Conservation (phyloP, 2,329 filamentous ascomycete genomes). For the Aspergillus sp. region DNA sequence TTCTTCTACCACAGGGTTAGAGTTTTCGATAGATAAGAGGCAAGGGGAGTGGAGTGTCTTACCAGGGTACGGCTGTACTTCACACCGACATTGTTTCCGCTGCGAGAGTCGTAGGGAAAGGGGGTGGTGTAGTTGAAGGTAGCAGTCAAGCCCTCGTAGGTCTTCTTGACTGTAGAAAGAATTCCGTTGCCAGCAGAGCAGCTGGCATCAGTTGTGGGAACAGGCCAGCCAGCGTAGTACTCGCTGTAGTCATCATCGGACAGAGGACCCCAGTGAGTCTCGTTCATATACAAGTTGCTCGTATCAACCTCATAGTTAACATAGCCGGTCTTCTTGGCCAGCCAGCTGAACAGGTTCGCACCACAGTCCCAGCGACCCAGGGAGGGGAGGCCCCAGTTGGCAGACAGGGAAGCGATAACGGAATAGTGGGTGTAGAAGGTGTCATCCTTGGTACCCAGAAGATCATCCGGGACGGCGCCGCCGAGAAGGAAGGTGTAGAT, state of each 20-base stretch:
- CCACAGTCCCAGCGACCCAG: conserved; percentile 73
- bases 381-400: conserved; percentile 70
- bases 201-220: conserved; percentile 32
- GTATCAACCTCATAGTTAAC: conserved; percentile 44
- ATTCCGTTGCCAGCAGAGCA: conserved; percentile 42
- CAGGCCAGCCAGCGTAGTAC: conserved; percentile 32
- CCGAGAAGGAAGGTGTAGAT: conserved; percentile 73
- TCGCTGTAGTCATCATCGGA: conserved; percentile 28
- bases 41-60: not conserved
- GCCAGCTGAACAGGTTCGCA: conserved; percentile 66
- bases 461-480: conserved; percentile 65
- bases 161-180: conserved; percentile 34
- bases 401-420: conserved; percentile 65
- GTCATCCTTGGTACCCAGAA: conserved; percentile 67
- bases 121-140: conserved; percentile 40
- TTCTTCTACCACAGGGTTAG: conserved; percentile 4
- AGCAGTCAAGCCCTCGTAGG: conserved; percentile 27
- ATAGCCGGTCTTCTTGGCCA: conserved; percentile 65
- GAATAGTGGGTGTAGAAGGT: conserved; percentile 76
- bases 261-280: conserved; percentile 55
- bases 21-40: not conserved
- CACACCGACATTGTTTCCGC: conserved; percentile 23
- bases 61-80: conserved; percentile 22
- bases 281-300: conserved; percentile 53
- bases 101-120: conserved; percentile 28